Evolutionary conservation across 2,329 filamentous ascomycete species (phyloP), one percentile per base, ranked within the genome.

Genomic region (Fusarium mexicanum): DNA sequence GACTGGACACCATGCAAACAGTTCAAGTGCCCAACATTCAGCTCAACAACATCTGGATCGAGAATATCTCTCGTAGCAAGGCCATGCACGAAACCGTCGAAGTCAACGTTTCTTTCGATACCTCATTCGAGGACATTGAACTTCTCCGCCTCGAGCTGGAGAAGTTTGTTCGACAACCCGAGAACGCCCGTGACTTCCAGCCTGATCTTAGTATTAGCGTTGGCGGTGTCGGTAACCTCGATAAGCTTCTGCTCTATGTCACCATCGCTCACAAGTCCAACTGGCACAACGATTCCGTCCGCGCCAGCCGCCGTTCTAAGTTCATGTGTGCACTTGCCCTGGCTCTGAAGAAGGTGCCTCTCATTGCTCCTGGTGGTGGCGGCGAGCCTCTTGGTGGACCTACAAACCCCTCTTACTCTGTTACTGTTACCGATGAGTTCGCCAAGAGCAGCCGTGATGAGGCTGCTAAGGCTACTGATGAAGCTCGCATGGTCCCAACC

Each of bases 321-420:
- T 98, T 99, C 85, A 97, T 98, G 91, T 98, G 95, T 80, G 96
- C 96, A 2, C 86, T 99, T 67, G 92, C 96, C 9, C 84, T 95
- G 14, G 95, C 96, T 8, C 85, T 98, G 67, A 93, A 94, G 83
- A 95, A 92, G 84, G 88, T 99, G 24, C 96, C 95, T 16, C 96
- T 99, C 79, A 89, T 94, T 77, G 91, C 86, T 26, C 96, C 96
- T 64, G 95, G 92, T 46, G 95, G 93, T 67, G 93, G 91, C 64
- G 85, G 84, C 64, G 89, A 91, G 64, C 75, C 87, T 43, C 84
- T 91, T 6, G 91, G 91, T 66, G 90, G 89, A 46, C 88, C 93
- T 11, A 90, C 87, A 38, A 96, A 97, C 82, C 95, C 95, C 2
- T 86, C 90, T 11, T 98, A 96, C 85, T 92, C 92, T 24, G 95